phyloP scores from a whole-genome alignment of 768 basidiomycete genomes.

The Mycena crocata region DNA sequence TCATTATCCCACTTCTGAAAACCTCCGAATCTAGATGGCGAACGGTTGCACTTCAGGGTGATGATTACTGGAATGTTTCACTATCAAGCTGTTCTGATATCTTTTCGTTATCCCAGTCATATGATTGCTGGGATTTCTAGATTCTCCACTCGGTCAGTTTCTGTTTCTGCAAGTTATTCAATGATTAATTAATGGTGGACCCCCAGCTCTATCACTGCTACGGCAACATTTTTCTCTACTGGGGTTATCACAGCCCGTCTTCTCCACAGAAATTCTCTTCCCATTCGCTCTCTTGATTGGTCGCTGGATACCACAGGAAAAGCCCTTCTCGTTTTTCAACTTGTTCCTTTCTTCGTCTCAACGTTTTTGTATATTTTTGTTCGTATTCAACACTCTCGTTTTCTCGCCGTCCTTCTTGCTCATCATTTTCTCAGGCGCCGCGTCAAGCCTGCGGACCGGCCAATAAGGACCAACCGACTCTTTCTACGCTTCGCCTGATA shows the following conservation, averaged over 20 bases:
- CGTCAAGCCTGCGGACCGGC: slow-evolving; percentile 12
- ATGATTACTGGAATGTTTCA: slow-evolving; percentile 14
- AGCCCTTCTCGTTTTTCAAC: slow-evolving; percentile 54
- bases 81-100: background rate
- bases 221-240: slow-evolving; percentile 62
- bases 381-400: slow-evolving; percentile 37
- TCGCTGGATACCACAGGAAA: slow-evolving; percentile 50
- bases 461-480: background rate
- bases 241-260: slow-evolving; percentile 58
- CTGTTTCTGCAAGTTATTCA: background rate
- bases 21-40: slow-evolving; percentile 51
- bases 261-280: slow-evolving; percentile 44
- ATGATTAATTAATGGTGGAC: slow-evolving; percentile 25
- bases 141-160: slow-evolving; percentile 62
- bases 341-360: slow-evolving; percentile 49
- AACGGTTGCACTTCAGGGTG: slow-evolving; percentile 79
- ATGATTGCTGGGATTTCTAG: slow-evolving; percentile 73
- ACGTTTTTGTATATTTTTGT: slow-evolving; percentile 46
- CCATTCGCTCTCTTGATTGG: slow-evolving; percentile 50
- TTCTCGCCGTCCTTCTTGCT: slow-evolving; percentile 6
- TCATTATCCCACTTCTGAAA: slow-evolving; percentile 8
- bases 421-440: slow-evolving; percentile 17
- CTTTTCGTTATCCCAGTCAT: slow-evolving; percentile 56
- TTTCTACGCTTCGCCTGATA: slow-evolving; percentile 48
- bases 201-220: slow-evolving; percentile 65